Evolutionary conservation across 345 rosid species (phyloP).

Genomic region (Excoecaria cochinchinensis): DNA sequence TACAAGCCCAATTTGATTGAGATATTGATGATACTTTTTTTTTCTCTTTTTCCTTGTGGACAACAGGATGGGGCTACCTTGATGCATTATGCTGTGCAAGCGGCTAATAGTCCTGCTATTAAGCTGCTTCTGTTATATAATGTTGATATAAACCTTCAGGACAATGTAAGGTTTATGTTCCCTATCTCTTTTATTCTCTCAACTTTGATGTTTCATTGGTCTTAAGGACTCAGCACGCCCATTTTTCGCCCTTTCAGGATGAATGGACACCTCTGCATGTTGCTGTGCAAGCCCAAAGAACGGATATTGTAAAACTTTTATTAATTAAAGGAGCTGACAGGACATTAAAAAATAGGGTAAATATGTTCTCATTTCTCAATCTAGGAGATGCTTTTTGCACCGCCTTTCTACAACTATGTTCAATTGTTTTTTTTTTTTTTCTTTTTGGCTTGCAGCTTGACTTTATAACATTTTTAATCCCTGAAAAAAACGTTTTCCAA

Average conservation of each 20-base stretch:
- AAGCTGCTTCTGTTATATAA: slow-evolving; percentile 76
- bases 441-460: neutral
- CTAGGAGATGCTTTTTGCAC: neutral
- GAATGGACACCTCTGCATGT: slow-evolving; percentile 98
- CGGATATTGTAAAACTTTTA: slow-evolving; percentile 74
- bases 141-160: slow-evolving; percentile 78
- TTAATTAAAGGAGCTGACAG: slow-evolving; percentile 75
- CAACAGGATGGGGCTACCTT: slow-evolving; percentile 83
- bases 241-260: slow-evolving; percentile 48
- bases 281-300: slow-evolving; percentile 81
- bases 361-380: neutral
- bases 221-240: neutral
- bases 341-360: slow-evolving; percentile 41
- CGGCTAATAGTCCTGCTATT: slow-evolving; percentile 72
- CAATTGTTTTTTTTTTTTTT: neutral
- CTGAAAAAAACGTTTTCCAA: too few species aligned
- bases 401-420: neutral
- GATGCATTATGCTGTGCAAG: slow-evolving; percentile 90
- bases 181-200: neutral
- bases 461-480: neutral
- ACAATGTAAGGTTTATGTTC: slow-evolving; percentile 51
- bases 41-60: slow-evolving; percentile 12
- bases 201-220: neutral
- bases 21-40: neutral
- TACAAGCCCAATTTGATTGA: neutral